These are phyloP conservation scores for Dothideomycetes sp. DNA, from an alignment of 2,329 filamentous ascomycete species.

Conservation along the genomic window DNA sequence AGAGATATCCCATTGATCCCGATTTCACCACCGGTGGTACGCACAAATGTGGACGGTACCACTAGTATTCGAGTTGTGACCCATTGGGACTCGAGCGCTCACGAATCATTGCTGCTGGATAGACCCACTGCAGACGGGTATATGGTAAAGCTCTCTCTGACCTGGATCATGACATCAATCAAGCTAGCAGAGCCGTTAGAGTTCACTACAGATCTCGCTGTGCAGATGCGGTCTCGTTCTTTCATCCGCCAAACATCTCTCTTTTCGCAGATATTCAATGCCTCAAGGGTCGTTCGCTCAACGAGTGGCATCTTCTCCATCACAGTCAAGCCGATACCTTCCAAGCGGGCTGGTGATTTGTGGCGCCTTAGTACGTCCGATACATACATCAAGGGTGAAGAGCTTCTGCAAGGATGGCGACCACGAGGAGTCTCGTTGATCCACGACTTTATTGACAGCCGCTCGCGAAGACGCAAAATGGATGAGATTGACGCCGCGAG, in stretches of 20 bases:
- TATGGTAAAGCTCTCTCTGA: slow-evolving; percentile 75
- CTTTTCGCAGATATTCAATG: slow-evolving; percentile 79
- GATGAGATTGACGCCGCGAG: slow-evolving; percentile 73
- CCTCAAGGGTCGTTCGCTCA: slow-evolving; percentile 75
- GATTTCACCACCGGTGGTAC: slow-evolving; percentile 66
- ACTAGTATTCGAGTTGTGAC: slow-evolving; percentile 76
- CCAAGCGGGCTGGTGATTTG: slow-evolving; percentile 83
- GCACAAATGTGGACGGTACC: slow-evolving; percentile 82
- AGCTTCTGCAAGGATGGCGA: slow-evolving; percentile 73
- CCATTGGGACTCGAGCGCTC: slow-evolving; percentile 93
- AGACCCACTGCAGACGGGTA: slow-evolving; percentile 88
- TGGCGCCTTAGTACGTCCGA: slow-evolving; percentile 95
- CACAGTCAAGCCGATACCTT: slow-evolving; percentile 74
- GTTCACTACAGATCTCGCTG: slow-evolving; percentile 70
- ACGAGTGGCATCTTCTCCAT: slow-evolving; percentile 80
- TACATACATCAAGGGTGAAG: slow-evolving; percentile 94
- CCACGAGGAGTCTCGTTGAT: slow-evolving; percentile 85
- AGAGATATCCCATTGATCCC: slow-evolving; percentile 70
- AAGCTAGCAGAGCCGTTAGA: slow-evolving; percentile 82
- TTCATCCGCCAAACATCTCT: slow-evolving; percentile 82
- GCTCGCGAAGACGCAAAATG: slow-evolving; percentile 63
- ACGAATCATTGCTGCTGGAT: slow-evolving; percentile 87
- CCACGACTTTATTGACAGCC: slow-evolving; percentile 71
- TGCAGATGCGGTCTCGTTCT: slow-evolving; percentile 74
- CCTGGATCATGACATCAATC: slow-evolving; percentile 76